Evolutionary conservation across 495 filamentous ascomycete species (phyloP), one percentile per base, ranked within the genome.

Genomic region (Daldinia childiae): DNA sequence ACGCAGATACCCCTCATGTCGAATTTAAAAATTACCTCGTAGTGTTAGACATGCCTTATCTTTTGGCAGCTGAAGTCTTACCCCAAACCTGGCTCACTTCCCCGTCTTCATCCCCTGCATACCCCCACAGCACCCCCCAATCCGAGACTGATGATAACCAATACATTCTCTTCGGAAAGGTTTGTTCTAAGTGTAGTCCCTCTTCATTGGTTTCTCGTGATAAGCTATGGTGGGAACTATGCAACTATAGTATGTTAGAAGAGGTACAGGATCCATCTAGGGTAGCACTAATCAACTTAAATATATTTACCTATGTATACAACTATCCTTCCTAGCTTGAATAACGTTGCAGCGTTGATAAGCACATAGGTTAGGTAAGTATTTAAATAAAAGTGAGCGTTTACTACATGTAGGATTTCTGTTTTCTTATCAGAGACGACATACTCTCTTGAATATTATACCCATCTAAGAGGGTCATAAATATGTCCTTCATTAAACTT

Each of bases 71-170:
- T 50, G 27, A 51, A 19, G 43, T 61, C 15, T 50, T 36, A 58
- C 36, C 57, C 50, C 26, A 56, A 21, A 5, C 29, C 12, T 24
- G 9, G 5, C 34, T 4, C 12, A 58, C 26, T 56, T 39, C 58
- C 29, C 38, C 58, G 39, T 27, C 41, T 50, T 15, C 19, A 1
- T 24, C 26, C 41, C 66, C 41, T 50, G 39, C 27, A 38, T 27
- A 14, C 26, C 54, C 66, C 59, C 59, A 39, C 65, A 17, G 38
- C 38, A 26, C 38, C 57, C 27, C 15, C 66, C 66, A 58, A 63
- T 64, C 38, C 66, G 19, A 52, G 32, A 24, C 19, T 34, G 21
- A 21, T 50, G 66, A 69, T 69, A 69, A 63, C 59, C 58, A 58
- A 69, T 51, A 32, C n/a, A n/a, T n/a, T 24, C 36, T 34, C 48